Percentiles rank a stretch among this genome's conserved stretches.
These are phyloP conservation scores for Pythium apleroticum DNA, from an alignment of 352 stramenopile genomes.

Conservation along the genomic window DNA sequence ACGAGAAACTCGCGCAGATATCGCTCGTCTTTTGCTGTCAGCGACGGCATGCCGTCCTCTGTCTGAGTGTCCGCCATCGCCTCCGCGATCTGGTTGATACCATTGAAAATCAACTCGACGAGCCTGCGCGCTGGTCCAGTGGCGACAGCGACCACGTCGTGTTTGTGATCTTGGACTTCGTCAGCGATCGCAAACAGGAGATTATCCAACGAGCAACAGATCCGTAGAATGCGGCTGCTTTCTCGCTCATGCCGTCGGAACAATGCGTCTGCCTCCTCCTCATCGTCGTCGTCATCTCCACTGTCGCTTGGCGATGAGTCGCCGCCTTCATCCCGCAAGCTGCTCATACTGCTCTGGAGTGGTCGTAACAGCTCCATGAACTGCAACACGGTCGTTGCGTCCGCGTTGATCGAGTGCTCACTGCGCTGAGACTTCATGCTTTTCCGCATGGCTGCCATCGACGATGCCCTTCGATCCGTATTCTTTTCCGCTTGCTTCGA, in stretches of 20 bases:
- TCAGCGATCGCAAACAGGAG: slow-evolving; percentile 53
- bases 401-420: not conserved
- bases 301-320: slow-evolving; percentile 30
- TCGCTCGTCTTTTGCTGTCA: slow-evolving; percentile 23
- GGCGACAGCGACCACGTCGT: slow-evolving; percentile 39
- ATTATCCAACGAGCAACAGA: slow-evolving; percentile 71
- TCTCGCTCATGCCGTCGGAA: slow-evolving; percentile 49
- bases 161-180: slow-evolving; percentile 47
- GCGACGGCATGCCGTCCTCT: slow-evolving; percentile 8
- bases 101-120: slow-evolving; percentile 46
- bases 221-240: slow-evolving; percentile 53
- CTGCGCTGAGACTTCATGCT: slow-evolving; percentile 1
- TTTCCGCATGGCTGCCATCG: not conserved
- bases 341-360: slow-evolving; percentile 49
- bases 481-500: slow-evolving; percentile 7
- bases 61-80: slow-evolving; percentile 18
- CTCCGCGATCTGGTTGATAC: slow-evolving; percentile 41
- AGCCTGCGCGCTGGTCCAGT: slow-evolving; percentile 45
- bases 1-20: slow-evolving; percentile 27
- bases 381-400: slow-evolving; percentile 10
- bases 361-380: slow-evolving; percentile 59
- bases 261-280: slow-evolving; percentile 9
- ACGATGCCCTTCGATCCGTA: not conserved
- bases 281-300: slow-evolving; percentile 34
- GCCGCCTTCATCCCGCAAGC: slow-evolving; percentile 18